Evolutionary conservation across 2,329 filamentous ascomycete genomes (phyloP).

Genomic region (Neopestalotiopsis rosae): DNA sequence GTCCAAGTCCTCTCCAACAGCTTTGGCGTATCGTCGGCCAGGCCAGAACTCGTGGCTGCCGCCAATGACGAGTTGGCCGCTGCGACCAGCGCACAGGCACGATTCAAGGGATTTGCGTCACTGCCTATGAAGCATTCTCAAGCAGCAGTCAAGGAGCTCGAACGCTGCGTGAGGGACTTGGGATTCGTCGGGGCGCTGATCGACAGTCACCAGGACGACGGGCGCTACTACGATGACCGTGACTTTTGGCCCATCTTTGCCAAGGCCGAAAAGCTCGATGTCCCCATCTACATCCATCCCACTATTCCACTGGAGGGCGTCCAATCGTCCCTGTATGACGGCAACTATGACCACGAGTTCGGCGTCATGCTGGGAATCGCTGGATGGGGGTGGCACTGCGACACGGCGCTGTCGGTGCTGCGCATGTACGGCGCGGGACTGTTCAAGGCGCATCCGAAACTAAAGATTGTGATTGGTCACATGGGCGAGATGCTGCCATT

Average conservation of each 20-base stretch:
- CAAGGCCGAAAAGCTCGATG: not conserved
- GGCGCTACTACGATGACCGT: not conserved
- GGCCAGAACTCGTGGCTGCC: not conserved
- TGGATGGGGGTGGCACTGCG: not conserved
- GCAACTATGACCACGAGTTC: not conserved
- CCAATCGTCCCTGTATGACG: not conserved
- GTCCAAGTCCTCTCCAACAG: not conserved
- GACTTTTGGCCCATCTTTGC: not conserved
- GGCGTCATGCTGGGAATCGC: not conserved
- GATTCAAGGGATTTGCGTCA: not conserved
- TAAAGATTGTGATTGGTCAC: not conserved
- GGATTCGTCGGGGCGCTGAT: not conserved
- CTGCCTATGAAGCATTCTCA: not conserved
- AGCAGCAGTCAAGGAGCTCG: not conserved
- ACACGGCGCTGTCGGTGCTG: not conserved
- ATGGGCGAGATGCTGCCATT: not conserved
- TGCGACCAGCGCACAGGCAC: not conserved
- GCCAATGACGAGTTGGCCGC: not conserved
- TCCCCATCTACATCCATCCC: not conserved
- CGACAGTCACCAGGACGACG: not conserved
- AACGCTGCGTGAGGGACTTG: not conserved
- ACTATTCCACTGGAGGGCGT: not conserved
- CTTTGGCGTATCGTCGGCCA: not conserved
- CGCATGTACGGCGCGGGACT: not conserved
- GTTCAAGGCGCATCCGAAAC: not conserved